Evolutionary conservation across 2,329 filamentous ascomycete species (phyloP), one percentile per base, ranked within the genome.

Genomic region (Xylariaceae sp.): DNA sequence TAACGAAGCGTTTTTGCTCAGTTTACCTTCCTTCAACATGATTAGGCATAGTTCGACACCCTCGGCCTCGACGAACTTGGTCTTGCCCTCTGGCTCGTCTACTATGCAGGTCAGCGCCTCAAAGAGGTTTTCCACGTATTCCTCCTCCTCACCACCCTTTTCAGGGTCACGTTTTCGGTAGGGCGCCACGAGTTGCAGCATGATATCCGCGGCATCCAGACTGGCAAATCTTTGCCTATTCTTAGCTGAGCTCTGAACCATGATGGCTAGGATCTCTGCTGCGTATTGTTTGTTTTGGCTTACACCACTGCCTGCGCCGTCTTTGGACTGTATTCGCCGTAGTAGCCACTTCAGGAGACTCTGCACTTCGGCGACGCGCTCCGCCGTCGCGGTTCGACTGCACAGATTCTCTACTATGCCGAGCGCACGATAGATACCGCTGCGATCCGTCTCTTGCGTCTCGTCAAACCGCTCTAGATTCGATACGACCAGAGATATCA

Each of bases 241-340:
- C 44, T 81, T 74, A 0, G 82, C 65, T 2, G 89, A 90, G 1
- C 86, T 85, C 73, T 97, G 92, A 15, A 93, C 81, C 7, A 99
- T 77, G 57, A 99, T 94, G 10, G 93, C 92, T 2, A 99, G 79
- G 6, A 97, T 84, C 74, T 99, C 94, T 13, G 93, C 91, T 0
- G 92, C 84, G 72, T 97, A 99, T 72, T 97, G 93, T 72, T 94
- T 96, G 72, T 99, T 99, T 72, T 99, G 94, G 4, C 85, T 81
- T 0, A 95, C 84, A 0, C 80, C 78, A 3, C 45, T 3, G n/a
- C 42, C n/a, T 15, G 11, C 63, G 23, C 45, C 60, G n/a, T 55
- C 62, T 55, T 82, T 81, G 58, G 79, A 81, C 66, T 88, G 85
- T 62, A 91, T 88, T 53, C 94, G 84, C 53, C 80, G 75, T 42